Evolutionary conservation across 306 rosid species (phyloP), one percentile per base, ranked within the genome.

Genomic region (Gastrolobium bilobum): DNA sequence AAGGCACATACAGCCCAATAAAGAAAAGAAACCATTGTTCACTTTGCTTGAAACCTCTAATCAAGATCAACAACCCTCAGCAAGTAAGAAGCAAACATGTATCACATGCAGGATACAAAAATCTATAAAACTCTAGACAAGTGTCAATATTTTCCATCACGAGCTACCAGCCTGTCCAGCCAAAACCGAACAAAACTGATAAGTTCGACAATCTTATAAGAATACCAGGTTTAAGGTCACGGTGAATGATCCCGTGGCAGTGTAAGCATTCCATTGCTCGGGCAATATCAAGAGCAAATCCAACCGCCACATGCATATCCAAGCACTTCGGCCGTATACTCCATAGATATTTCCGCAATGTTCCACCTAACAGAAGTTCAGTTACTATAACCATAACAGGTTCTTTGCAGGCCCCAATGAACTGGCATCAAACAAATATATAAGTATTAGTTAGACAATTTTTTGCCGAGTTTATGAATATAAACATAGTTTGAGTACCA

Each of bases 341-440:
- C 88, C 84, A 79, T 70, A 92, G 82, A 85, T 75, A 85, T 80
- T 88, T 92, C 52, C 94, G 92, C 84, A 92, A 80, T 9, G 97
- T 92, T 71, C 92, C 94, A 9, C 94, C 97, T 42, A 78, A 69
- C 51, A 92, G 89, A 79, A 92, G 87, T 85, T 92, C 97, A 11
- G 94, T 92, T 44, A 90, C 97, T 81, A 92, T 89, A 43, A 92
- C 97, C 97, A 90, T 91, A 63, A 91, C 76, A 68, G 97, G 94
- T 70, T 90, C 91, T 65, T 91, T 91, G 84, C 97, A 90, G 81
- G 97, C 97, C 44, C 97, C 97, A 78, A 90, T 86, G 70, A 91
- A 91, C 94, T 91, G 85, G 68, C 34, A 77, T 74, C 54, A 81
- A 56, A 47, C 70, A 84, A 56, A 68, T 60, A 59, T 51, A 51